phyloP scores from a whole-genome alignment of 768 basidiomycete species.

The Tricholoma matsutake region DNA sequence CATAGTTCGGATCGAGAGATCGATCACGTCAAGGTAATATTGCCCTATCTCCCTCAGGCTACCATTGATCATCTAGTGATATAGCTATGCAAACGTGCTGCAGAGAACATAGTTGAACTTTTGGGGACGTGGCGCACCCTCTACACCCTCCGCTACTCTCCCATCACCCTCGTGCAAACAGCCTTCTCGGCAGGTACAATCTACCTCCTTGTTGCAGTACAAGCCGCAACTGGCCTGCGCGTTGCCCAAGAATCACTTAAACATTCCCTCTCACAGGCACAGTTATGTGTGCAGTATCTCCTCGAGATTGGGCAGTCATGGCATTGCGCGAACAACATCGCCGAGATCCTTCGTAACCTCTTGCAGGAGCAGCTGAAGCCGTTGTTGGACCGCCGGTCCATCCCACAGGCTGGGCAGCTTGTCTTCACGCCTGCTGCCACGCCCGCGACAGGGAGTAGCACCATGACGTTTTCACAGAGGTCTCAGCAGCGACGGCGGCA shows the following conservation, averaged over 20 bases:
- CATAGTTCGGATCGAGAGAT: conserved; percentile 38
- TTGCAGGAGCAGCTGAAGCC: conserved; percentile 42
- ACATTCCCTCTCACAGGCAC: conserved; percentile 39
- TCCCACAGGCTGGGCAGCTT: conserved; percentile 6
- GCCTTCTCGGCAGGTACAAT: conserved; percentile 60
- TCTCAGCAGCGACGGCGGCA: background rate
- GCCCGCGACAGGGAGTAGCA: background rate
- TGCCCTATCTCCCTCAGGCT: conserved; percentile 9
- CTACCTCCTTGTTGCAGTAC: conserved; percentile 51
- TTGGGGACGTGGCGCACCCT: conserved; percentile 45
- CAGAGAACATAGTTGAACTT: conserved; percentile 55
- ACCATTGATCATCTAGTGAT: conserved; percentile 17
- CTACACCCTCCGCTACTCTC: conserved; percentile 57
- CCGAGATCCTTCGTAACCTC: conserved; percentile 43
- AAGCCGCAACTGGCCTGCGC: conserved; percentile 47
- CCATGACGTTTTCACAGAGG: background rate
- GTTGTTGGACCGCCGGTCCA: conserved; percentile 31
- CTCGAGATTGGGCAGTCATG: conserved; percentile 52
- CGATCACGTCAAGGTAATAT: conserved; percentile 50
- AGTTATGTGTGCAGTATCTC: conserved; percentile 48
- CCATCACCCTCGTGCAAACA: conserved; percentile 55
- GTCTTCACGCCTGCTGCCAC: background rate
- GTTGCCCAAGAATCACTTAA: conserved; percentile 45
- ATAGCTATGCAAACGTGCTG: conserved; percentile 51
- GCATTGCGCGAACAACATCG: conserved; percentile 50